Percentiles rank a stretch among this genome's conserved stretches.
Conservation (phyloP, 2,329 filamentous ascomycete genomes). For the Aspergillus viridinutans region DNA sequence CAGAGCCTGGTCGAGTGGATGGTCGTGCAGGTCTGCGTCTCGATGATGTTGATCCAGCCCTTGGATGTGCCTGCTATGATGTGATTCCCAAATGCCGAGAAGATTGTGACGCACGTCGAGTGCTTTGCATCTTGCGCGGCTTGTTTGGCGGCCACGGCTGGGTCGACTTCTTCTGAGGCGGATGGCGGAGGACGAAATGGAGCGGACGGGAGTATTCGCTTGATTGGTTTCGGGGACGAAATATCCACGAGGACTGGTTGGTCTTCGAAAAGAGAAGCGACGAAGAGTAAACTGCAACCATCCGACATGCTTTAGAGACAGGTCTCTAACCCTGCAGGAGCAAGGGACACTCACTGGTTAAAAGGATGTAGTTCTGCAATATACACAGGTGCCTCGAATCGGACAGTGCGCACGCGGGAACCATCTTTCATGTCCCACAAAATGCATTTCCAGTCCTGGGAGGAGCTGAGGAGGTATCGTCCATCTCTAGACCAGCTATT, state of each 20-base stretch:
- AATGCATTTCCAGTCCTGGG: conserved; percentile 94
- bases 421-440: conserved; percentile 85
- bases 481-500: conserved; percentile 84
- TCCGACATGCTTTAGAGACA: not conserved
- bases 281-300: conserved; percentile 66
- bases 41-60: conserved; percentile 93
- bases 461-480: conserved; percentile 84
- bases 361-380: conserved; percentile 91
- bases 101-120: conserved; percentile 88
- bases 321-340: not conserved
- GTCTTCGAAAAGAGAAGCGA: conserved; percentile 90
- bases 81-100: conserved; percentile 78
- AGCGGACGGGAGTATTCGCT: conserved; percentile 73
- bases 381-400: conserved; percentile 90
- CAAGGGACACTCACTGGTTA: conserved; percentile 65
- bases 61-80: conserved; percentile 92
- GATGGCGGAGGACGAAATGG: conserved; percentile 66
- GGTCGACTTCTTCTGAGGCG: conserved; percentile 62
- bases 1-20: conserved; percentile 89
- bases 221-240: conserved; percentile 63
- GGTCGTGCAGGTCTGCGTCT: conserved; percentile 71
- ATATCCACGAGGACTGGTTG: conserved; percentile 85
- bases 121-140: conserved; percentile 90
- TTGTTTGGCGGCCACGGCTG: conserved; percentile 68
- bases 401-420: conserved; percentile 71